Percentiles rank a stretch among this genome's conserved stretches.
Conservation (phyloP, 2,329 filamentous ascomycete genomes). For the Magnaporthiopsis poae region DNA sequence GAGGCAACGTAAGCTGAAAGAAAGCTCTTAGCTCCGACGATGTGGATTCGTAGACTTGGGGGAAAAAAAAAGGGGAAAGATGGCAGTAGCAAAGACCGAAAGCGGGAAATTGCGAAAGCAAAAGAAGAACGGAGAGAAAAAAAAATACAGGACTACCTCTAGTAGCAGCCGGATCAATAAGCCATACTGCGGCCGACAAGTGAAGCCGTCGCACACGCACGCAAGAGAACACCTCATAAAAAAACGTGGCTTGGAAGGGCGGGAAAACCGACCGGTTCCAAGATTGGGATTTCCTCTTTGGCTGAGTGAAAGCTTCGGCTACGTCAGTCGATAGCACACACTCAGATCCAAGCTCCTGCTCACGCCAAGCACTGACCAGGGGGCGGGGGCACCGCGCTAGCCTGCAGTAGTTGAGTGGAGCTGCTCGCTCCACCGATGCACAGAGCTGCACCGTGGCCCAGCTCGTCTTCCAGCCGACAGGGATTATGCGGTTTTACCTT, state of each 20-base stretch:
- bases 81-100: neutral
- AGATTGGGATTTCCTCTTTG: constrained; percentile 1
- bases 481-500: neutral
- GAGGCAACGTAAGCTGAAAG: neutral
- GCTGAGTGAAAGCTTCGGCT: neutral
- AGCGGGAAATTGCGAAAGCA: constrained; percentile 8
- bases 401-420: neutral
- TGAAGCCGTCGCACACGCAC: constrained; percentile 3
- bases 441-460: neutral
- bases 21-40: neutral
- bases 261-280: neutral
- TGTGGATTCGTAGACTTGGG: neutral
- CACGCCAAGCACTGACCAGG: neutral
- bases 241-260: constrained; percentile 3
- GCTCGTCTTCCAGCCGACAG: neutral
- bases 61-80: neutral
- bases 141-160: constrained; percentile 1
- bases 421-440: neutral
- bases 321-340: constrained; percentile 6
- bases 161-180: neutral
- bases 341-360: neutral
- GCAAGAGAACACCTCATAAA: neutral
- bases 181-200: constrained; percentile 1
- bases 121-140: constrained; percentile 10
- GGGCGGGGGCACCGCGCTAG: neutral